A percentile compares a stretch with the other conserved stretches of the same genome.
Evolutionary conservation across 352 stramenopile species (phyloP).

Genomic region (Phytophthora brassicae): DNA sequence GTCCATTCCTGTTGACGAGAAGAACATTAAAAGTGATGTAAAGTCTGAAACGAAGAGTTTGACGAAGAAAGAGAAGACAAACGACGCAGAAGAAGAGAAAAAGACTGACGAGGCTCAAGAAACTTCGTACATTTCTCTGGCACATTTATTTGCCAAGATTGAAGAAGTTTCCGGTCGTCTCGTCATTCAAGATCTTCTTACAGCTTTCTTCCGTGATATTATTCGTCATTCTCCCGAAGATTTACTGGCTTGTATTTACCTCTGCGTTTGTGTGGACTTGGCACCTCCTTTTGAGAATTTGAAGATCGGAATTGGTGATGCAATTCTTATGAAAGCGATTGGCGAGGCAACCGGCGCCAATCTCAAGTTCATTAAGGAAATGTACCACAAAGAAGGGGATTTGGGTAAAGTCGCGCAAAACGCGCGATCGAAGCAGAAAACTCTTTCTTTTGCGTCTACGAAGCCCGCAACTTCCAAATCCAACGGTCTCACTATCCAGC

Average conservation of each 20-base stretch:
- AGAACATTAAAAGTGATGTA: slow-evolving; percentile 15
- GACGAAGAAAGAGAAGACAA: slow-evolving; percentile 11
- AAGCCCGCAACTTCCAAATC: slow-evolving; percentile 57
- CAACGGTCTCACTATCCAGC: slow-evolving; percentile 86
- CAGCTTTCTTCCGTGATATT: slow-evolving; percentile 83
- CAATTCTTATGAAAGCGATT: slow-evolving; percentile 98
- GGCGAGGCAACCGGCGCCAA: slow-evolving; percentile 92
- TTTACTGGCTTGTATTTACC: slow-evolving; percentile 89
- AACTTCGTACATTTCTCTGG: slow-evolving; percentile 61
- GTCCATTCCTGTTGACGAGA: slow-evolving; percentile 8
- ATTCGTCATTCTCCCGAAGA: slow-evolving; percentile 77
- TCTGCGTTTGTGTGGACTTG: slow-evolving; percentile 91
- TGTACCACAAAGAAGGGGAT: slow-evolving; percentile 97
- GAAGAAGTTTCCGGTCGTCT: slow-evolving; percentile 71
- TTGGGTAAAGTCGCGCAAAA: slow-evolving; percentile 95
- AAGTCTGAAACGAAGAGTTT: slow-evolving; percentile 12
- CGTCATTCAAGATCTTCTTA: slow-evolving; percentile 87
- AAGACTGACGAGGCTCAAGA: slow-evolving; percentile 20
- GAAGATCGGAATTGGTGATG: slow-evolving; percentile 98
- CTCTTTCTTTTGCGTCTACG: slow-evolving; percentile 75
- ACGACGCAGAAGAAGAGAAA: slow-evolving; percentile 6
- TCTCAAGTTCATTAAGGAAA: slow-evolving; percentile 93
- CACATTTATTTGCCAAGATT: slow-evolving; percentile 77
- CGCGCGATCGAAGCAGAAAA: slow-evolving; percentile 93
- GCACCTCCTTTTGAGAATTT: slow-evolving; percentile 96